Conservation (phyloP, 1,139 yeast species). For the Yamadazyma siamensis region DNA sequence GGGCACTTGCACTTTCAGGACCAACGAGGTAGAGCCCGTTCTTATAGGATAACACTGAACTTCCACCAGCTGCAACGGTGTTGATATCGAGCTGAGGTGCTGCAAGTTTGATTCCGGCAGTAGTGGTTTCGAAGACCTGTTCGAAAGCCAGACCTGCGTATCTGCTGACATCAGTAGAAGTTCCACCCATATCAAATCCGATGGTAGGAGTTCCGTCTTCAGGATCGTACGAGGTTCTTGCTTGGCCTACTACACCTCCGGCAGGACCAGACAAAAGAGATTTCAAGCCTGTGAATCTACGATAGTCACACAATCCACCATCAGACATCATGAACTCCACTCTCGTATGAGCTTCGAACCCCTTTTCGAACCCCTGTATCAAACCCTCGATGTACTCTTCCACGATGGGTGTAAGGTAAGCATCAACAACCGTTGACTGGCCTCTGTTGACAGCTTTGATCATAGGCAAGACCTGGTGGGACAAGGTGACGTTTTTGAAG, state of each 20-base stretch:
- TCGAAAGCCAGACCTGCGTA: slow-evolving; percentile 37
- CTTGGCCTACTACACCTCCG: slow-evolving; percentile 59
- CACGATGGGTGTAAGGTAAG: slow-evolving; percentile 74
- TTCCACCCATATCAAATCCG: slow-evolving; percentile 63
- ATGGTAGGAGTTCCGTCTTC: slow-evolving; percentile 41
- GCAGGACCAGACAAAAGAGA: slow-evolving; percentile 60
- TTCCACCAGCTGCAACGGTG: slow-evolving; percentile 63
- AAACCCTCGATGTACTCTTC: slow-evolving; percentile 58
- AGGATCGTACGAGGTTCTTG: slow-evolving; percentile 45
- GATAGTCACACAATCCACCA: slow-evolving; percentile 51
- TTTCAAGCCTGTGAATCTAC: slow-evolving; percentile 46
- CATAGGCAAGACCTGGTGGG: slow-evolving; percentile 72
- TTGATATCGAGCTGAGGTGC: slow-evolving; percentile 57
- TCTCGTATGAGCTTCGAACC: slow-evolving; percentile 22
- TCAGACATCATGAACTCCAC: slow-evolving; percentile 59
- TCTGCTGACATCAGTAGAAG: slow-evolving; percentile 56
- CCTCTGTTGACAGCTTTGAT: slow-evolving; percentile 70
- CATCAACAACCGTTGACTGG: slow-evolving; percentile 72
- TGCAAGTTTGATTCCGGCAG: slow-evolving; percentile 54
- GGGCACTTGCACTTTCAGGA: slow-evolving; percentile 55
- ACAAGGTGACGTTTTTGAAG: slow-evolving; percentile 54
- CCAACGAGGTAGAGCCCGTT: slow-evolving; percentile 53
- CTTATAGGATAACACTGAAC: slow-evolving; percentile 46
- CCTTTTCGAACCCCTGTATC: slow-evolving; percentile 56
- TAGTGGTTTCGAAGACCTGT: slow-evolving; percentile 50